Conservation (phyloP, 495 filamentous ascomycete genomes). For the Terfezia claveryi region DNA sequence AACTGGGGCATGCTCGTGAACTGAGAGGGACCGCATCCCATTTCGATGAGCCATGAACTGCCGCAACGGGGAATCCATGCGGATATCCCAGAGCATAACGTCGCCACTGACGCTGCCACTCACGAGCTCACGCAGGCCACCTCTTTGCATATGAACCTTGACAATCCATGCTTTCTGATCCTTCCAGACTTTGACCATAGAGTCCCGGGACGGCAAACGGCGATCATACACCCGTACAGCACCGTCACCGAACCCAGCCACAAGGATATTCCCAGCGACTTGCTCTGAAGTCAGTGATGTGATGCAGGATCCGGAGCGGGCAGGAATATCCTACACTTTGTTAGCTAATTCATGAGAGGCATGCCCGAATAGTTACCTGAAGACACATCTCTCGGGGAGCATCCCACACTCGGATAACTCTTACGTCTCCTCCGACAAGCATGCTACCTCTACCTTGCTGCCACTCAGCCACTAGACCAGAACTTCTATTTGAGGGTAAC, state of each 20-base stretch:
- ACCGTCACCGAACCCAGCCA: constrained; percentile 93
- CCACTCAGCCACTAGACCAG: constrained; percentile 92
- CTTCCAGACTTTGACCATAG: constrained; percentile 90
- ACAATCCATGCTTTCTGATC: constrained; percentile 87
- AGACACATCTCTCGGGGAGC: constrained; percentile 82
- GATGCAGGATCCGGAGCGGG: constrained; percentile 85
- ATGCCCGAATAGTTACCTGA: constrained; percentile 27
- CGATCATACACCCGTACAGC: constrained; percentile 88
- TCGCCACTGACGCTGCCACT: constrained; percentile 75
- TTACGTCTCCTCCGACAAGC: constrained; percentile 85
- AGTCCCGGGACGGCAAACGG: constrained; percentile 51
- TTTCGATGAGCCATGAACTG: constrained; percentile 55
- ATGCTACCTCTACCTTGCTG: constrained; percentile 90
- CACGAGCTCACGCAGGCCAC: constrained; percentile 72
- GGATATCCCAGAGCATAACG: constrained; percentile 89
- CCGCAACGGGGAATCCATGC: constrained; percentile 51
- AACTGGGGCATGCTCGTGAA: constrained; percentile 91
- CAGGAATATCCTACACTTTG: constrained; percentile 55
- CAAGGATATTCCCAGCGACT: constrained; percentile 86
- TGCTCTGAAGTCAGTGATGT: constrained; percentile 91
- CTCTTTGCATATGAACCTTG: constrained; percentile 90
- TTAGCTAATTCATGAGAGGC: neutral
- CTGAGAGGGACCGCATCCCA: constrained; percentile 62
- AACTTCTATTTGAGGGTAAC: constrained; percentile 75
- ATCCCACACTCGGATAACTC: constrained; percentile 89